These are phyloP conservation scores for Blastosporella zonata DNA, from an alignment of 1,284 basidiomycete genomes.

Conservation along the genomic window DNA sequence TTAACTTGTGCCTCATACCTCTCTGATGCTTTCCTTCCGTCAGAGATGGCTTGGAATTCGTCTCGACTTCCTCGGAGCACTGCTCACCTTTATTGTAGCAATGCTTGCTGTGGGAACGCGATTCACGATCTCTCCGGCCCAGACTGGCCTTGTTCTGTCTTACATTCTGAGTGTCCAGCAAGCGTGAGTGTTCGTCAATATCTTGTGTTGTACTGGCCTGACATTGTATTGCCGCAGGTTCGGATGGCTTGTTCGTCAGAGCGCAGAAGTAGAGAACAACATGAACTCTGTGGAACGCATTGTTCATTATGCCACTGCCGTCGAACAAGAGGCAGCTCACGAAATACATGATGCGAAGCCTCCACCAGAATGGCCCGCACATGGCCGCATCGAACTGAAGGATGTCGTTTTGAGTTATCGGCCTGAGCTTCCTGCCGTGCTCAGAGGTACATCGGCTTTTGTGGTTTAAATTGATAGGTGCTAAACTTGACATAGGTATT, in stretches of 20 bases:
- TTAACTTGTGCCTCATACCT: not conserved
- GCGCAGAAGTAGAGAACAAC: conserved; percentile 86
- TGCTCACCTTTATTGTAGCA: conserved; percentile 78
- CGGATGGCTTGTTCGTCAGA: conserved; percentile 82
- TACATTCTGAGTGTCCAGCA: conserved; percentile 78
- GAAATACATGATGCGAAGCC: conserved; percentile 59
- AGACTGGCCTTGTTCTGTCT: conserved; percentile 73
- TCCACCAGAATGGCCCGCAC: conserved; percentile 63
- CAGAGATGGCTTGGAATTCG: conserved; percentile 88
- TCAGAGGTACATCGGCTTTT: conserved; percentile 42
- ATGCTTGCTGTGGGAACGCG: conserved; percentile 76
- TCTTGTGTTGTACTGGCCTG: conserved; percentile 1
- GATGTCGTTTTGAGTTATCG: conserved; percentile 68
- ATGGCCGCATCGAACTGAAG: conserved; percentile 60
- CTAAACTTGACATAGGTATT: conserved; percentile 29
- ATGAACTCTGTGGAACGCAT: conserved; percentile 91
- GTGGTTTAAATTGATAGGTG: not conserved
- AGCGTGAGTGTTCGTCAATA: conserved; percentile 34
- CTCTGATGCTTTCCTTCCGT: conserved; percentile 16
- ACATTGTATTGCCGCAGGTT: conserved; percentile 43
- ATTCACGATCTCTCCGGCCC: conserved; percentile 73
- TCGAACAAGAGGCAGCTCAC: conserved; percentile 81
- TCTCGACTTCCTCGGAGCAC: conserved; percentile 78
- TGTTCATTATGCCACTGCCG: conserved; percentile 70
- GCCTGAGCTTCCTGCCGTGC: conserved; percentile 66